Base-by-base conservation (phyloP, 306 rosid genomes). In the Vicia sativa region DNA sequence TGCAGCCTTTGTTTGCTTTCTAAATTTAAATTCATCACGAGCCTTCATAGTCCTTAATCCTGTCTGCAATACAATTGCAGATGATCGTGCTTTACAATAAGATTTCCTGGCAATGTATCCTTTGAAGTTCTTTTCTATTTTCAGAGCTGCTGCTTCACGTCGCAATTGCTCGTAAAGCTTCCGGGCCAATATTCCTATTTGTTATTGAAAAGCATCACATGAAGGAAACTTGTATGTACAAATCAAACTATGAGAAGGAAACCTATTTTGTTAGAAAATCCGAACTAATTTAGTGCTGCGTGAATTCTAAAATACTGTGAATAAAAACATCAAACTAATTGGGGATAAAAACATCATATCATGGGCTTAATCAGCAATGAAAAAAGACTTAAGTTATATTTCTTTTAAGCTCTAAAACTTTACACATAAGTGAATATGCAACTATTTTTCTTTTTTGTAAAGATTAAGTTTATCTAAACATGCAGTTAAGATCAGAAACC, bases 11-110 rank as follows among this genome's bases (percentile, higher is more conserved):
- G 99, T 88, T 76, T 89, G 95, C 85, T 81, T 95, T 85, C 92
- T 91, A 81, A 87, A 88, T 85, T 97, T 87, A 87, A 87, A 95
- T 69, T 95, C 99, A 84, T 95, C 87, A 53, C 95, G 96, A 74
- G 97, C 97, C 76, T 87, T 88, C 99, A 95, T 95, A 53, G 99
- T 88, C 84, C 99, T 91, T 65, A 90, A 80, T 39, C 99, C 99
- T 44, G 95, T 91, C 83, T 95, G 99, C 79, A 95, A 56, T 78
- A 74, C 75, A 74, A 80, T 80, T 71, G 99, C 92, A 70, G 97
- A 85, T 41, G 82, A 78, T 64, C 80, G 81, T 45, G 43, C 64
- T 3, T 67, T 62, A 64, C 68, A 31, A 83, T 85, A 95, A 28
- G 97, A 88, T 65, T 84, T 87, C 85, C 86, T 80, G 72, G 81